Evolutionary conservation across 176 grass and related monocot species (phyloP).

Genomic region (Triticum turgidum): DNA sequence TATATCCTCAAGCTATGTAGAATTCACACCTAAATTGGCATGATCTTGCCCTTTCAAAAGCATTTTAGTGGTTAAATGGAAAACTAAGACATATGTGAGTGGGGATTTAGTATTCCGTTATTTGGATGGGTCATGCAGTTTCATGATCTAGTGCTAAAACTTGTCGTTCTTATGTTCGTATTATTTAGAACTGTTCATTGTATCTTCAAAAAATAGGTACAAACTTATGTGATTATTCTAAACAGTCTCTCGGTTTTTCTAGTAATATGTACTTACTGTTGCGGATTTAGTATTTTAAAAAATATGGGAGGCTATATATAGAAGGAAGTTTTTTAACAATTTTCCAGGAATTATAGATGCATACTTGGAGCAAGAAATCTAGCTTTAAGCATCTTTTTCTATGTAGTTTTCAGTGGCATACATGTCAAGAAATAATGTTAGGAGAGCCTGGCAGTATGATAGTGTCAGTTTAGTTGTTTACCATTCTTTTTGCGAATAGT

Average conservation of each 20-base stretch:
- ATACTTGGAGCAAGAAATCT: background rate
- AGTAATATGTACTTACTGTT: background rate
- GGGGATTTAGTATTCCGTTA: background rate
- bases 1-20: background rate
- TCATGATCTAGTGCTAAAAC: background rate
- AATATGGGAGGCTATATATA: background rate
- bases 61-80: background rate
- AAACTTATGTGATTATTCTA: background rate
- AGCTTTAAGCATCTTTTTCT: background rate
- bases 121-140: background rate
- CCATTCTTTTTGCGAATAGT: background rate
- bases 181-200: background rate
- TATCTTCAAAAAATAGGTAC: background rate
- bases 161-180: background rate
- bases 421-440: background rate
- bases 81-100: background rate
- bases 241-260: background rate
- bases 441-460: background rate
- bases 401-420: background rate
- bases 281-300: background rate
- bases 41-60: background rate
- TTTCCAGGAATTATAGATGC: background rate
- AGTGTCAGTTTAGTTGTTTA: background rate
- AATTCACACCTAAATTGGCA: background rate
- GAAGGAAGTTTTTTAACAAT: background rate